Base-by-base conservation (phyloP, 805 yeast species). In the Yamadazyma sp. region DNA sequence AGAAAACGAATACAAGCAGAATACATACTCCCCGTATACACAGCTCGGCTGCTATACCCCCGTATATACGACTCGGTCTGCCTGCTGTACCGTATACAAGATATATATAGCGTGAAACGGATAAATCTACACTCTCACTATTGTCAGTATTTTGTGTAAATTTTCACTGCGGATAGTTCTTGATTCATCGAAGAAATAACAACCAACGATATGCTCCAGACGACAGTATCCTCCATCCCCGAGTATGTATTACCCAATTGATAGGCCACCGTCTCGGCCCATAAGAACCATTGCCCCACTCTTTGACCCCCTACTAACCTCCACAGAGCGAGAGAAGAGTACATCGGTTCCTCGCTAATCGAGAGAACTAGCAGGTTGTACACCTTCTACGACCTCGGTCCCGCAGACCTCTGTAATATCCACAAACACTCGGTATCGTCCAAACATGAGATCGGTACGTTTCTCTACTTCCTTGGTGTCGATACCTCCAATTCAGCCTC, bases 401-500 rank as follows among this genome's bases (percentile, higher is more conserved):
- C 89, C 8, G 85, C 83, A 26, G 88, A 77, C 60, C 62, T 76
- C 57, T 76, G 79, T 39, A 72, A 71, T 44, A 59, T 78, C 40
- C 68, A 64, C 36, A 78, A 71, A 45, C 59, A 59, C 19, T 53
- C 61, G 22, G 63, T 59, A 46, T 69, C 53, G 31, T 61, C 68
- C 48, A 65, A 69, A 64, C 66, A 71, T 26, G 78, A 71, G 33
- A 59, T 80, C n/a, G 85, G 88, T 7, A 82, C 93, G 2, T 84
- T 75, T 55, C 66, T 84, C 32, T 84, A 85, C 57, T 80, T 77
- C 48, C 75, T 86, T 0, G 95, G 95, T 5, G 71, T 80, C 2
- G 91, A 85, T 53, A 81, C 84, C 13, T 78, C 87, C 16, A 82
- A 78, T 50, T 76, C 87, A 11, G 85, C 93, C 1, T 75, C 89